phyloP scores from a whole-genome alignment of 2,329 filamentous ascomycete genomes.

The Paecilomyces dactylethromorphus region DNA sequence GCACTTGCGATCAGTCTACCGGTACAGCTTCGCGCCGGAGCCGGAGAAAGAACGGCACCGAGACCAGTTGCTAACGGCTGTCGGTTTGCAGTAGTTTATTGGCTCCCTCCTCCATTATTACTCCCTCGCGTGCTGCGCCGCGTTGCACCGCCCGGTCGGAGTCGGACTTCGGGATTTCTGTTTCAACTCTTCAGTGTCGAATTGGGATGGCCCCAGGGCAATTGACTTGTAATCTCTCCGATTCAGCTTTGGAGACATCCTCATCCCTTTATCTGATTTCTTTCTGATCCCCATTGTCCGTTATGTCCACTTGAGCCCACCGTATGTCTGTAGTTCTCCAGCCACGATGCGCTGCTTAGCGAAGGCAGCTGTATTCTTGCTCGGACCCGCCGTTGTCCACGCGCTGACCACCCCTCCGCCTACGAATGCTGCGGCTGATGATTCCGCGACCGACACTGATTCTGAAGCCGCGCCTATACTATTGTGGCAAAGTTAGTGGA shows the following conservation, averaged over 20 bases:
- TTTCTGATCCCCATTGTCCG: not conserved
- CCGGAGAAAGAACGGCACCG: conserved; percentile 18
- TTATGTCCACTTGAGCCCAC: not conserved
- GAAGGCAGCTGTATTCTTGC: conserved; percentile 9
- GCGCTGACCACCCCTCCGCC: conserved; percentile 9
- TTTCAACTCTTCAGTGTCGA: not conserved
- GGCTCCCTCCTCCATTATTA: no score
- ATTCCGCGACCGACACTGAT: conserved; percentile 6
- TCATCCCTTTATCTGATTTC: not conserved
- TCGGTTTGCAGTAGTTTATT: no score
- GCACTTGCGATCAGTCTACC: conserved; percentile 1
- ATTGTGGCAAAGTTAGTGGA: conserved; percentile 10
- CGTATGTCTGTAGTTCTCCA: conserved; percentile 2
- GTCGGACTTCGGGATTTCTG: not conserved
- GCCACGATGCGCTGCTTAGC: conserved; percentile 11
- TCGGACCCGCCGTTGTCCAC: conserved; percentile 5
- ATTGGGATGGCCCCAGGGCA: not conserved
- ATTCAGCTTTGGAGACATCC: not conserved
- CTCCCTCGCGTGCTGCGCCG: not conserved
- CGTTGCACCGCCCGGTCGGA: not conserved
- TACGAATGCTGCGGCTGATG: conserved; percentile 6
- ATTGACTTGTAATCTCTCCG: not conserved
- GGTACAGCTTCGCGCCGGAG: conserved; percentile 4
- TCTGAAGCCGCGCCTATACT: conserved; percentile 5
- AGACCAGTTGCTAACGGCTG: conserved; percentile 1